Base-by-base conservation (phyloP, 257 asterid species). In the Misopates orontium region DNA sequence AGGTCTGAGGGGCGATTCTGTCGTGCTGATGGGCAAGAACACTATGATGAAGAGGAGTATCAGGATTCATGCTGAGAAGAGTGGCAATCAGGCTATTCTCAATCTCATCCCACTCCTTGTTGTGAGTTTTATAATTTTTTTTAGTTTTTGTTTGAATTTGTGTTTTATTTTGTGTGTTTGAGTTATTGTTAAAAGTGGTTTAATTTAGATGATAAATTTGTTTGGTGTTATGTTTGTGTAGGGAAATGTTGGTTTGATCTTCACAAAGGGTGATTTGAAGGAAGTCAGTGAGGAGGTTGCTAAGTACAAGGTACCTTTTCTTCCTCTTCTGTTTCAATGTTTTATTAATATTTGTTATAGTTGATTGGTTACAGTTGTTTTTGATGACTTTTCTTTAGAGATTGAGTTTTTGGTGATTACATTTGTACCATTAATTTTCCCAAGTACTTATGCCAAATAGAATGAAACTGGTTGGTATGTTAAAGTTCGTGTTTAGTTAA, bases 271-370 rank as follows among this genome's bases (percentile, higher is more conserved):
- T 45, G 99, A 94, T 69, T 50, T 94, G 83, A 94, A 94, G 82
- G 99, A 94, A 85, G 96, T 94, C 60, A 88, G 96, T 2, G 97
- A 94, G 75, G 99, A 94, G 80, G 96, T 94, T 11, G 87, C 87
- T 0, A 94, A 90, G 71, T 90, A 88, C 88, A 86, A 90, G 96
- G 99, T 93, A 31, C 64, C 16, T 31, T 41, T 22, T 8, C 15
- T 1, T 0, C 14, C 40, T 12, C 22, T n/a, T 10, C 9, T 0
- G 24, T 50, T 28, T 7, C 7, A 7, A 2, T 28, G 7, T 28
- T 28, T 28, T 7, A 2, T 28, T 28, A 28, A 28, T 28, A 28
- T 7, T 28, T 28, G 36, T 2, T 2, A 28, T 2, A 28, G 36
- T n/a, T n/a, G n/a, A n/a, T n/a, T n/a, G n/a, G n/a, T n/a, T n/a